Evolutionary conservation across 1,284 basidiomycete genomes (phyloP).

Genomic region (Sanguinoderma infundibulare): DNA sequence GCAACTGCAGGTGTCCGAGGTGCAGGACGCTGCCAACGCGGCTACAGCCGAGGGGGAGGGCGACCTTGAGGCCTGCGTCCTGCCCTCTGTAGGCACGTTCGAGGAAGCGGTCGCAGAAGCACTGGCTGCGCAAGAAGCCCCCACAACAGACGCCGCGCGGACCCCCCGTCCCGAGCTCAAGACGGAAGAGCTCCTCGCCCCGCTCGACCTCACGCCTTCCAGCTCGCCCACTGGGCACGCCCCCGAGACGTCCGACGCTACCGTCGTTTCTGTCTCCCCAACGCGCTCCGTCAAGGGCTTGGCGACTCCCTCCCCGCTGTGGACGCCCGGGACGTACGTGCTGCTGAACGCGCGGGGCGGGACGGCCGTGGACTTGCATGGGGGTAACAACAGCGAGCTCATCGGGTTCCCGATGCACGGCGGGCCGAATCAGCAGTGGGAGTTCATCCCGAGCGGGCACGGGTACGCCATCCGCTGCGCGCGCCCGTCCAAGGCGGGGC

Average conservation of each 20-base stretch:
- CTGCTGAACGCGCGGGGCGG: conserved; percentile 54
- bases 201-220: conserved; percentile 12
- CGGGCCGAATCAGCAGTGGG: conserved; percentile 61
- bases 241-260: conserved; percentile 18
- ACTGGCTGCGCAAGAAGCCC: neutral
- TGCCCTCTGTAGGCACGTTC: conserved; percentile 15
- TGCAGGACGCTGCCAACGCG: conserved; percentile 10
- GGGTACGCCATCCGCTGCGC: conserved; percentile 49
- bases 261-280: conserved; percentile 13
- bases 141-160: neutral
- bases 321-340: conserved; percentile 37
- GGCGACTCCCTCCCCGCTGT: conserved; percentile 9
- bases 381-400: conserved; percentile 49
- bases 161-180: conserved; percentile 8
- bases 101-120: neutral
- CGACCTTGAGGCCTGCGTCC: conserved; percentile 14
- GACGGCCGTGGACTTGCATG: conserved; percentile 60
- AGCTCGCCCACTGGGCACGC: conserved; percentile 5
- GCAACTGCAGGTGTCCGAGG: conserved; percentile 8
- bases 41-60: neutral
- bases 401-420: conserved; percentile 51
- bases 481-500: conserved; percentile 22
- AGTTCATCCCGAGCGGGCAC: conserved; percentile 40
- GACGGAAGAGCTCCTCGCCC: conserved; percentile 10
- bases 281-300: neutral